Evolutionary conservation across 371 early-diverging fungal species (phyloP).

Genomic region (Mortierella sp.): DNA sequence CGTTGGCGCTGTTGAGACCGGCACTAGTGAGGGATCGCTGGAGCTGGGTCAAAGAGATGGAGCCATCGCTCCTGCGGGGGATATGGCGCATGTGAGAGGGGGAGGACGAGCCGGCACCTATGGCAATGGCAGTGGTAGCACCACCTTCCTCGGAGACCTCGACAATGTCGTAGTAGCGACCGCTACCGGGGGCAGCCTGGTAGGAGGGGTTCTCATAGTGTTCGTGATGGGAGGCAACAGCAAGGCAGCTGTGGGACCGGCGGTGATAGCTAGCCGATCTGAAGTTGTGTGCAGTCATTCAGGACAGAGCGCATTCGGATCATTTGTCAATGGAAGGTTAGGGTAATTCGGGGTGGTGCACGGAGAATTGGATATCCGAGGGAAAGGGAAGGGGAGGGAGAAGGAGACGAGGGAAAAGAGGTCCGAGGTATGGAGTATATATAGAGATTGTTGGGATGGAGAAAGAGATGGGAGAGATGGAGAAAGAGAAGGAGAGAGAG

Average conservation of each 20-base stretch:
- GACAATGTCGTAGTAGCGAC: slow-evolving; percentile 26
- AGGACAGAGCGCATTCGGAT: slow-evolving; percentile 8
- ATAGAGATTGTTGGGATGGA: background rate
- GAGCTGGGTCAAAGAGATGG: slow-evolving; percentile 28
- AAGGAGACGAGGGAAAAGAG: slow-evolving; percentile 1
- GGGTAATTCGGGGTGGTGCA: background rate
- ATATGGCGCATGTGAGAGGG: slow-evolving; percentile 25
- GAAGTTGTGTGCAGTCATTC: slow-evolving; percentile 21
- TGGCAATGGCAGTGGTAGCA: slow-evolving; percentile 29
- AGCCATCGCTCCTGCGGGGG: slow-evolving; percentile 23
- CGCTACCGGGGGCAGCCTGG: slow-evolving; percentile 13
- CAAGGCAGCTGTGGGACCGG: slow-evolving; percentile 49
- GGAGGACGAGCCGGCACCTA: slow-evolving; percentile 22
- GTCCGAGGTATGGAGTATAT: background rate
- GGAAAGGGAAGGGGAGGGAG: background rate
- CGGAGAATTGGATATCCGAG: background rate
- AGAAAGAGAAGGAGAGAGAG: background rate
- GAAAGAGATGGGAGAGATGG: background rate
- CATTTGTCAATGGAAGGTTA: background rate
- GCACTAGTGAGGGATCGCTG: slow-evolving; percentile 27
- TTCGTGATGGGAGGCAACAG: slow-evolving; percentile 39
- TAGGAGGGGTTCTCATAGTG: slow-evolving; percentile 29
- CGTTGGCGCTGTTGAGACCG: background rate
- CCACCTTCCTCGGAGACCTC: slow-evolving; percentile 38
- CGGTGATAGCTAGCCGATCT: slow-evolving; percentile 50